Evolutionary conservation across 306 rosid species (phyloP).

Genomic region (Cucumis melo): DNA sequence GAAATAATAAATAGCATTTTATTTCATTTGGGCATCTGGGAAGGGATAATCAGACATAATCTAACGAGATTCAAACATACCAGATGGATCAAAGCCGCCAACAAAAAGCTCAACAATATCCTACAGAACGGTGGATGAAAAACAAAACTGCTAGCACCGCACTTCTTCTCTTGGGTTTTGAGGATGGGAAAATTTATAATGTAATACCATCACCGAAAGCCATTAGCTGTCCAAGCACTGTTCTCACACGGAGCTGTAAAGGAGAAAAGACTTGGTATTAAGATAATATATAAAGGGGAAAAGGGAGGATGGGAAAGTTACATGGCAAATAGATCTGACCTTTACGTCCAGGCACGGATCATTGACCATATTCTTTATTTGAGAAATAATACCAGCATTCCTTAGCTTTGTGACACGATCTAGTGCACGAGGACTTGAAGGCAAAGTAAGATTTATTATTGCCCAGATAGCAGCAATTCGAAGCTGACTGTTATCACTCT

Average conservation of each 20-base stretch:
- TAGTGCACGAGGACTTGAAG: slow-evolving; percentile 41
- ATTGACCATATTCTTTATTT: slow-evolving; percentile 52
- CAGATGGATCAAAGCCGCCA: slow-evolving; percentile 26
- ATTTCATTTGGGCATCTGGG: not conserved
- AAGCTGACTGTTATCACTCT: slow-evolving; percentile 42
- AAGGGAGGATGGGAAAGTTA: not conserved
- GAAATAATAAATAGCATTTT: not conserved
- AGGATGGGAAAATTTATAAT: slow-evolving; percentile 6
- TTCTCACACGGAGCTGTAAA: slow-evolving; percentile 59
- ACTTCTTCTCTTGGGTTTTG: slow-evolving; percentile 8
- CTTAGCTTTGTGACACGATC: slow-evolving; percentile 38
- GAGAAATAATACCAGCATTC: slow-evolving; percentile 56
- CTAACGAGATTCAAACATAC: slow-evolving; percentile 21
- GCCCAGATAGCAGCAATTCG: slow-evolving; percentile 63
- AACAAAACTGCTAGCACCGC: slow-evolving; percentile 16
- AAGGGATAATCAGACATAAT: not conserved
- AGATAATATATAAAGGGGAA: not conserved
- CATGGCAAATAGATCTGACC: slow-evolving; percentile 26
- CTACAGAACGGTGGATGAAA: slow-evolving; percentile 7
- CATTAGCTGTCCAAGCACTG: slow-evolving; percentile 43
- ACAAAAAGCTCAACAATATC: slow-evolving; percentile 13
- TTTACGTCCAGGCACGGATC: slow-evolving; percentile 68
- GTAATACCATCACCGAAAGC: slow-evolving; percentile 36
- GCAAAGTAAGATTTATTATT: slow-evolving; percentile 54
- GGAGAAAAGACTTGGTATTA: slow-evolving; percentile 1